Conservation (phyloP, 345 rosid genomes). For the Dimocarpus longan region DNA sequence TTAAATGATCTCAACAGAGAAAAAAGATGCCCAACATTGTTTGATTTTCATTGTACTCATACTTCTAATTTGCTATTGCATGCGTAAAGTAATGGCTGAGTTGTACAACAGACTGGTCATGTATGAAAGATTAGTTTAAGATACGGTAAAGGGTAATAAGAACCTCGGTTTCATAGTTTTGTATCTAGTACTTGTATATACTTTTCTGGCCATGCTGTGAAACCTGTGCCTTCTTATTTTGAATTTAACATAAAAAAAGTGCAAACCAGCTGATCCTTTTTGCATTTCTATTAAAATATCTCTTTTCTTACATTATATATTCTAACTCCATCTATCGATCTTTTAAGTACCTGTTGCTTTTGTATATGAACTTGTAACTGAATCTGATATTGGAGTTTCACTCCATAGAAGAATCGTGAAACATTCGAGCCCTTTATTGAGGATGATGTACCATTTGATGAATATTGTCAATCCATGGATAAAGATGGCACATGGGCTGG, state of each 20-base stretch:
- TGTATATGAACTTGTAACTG: conserved; percentile 11
- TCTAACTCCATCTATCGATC: not conserved
- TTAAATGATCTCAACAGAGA: not conserved
- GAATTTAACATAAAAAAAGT: not conserved
- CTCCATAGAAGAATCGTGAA: conserved; percentile 67
- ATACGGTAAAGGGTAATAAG: not conserved
- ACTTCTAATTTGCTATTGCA: not conserved
- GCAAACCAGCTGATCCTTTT: not conserved
- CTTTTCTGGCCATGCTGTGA: not conserved
- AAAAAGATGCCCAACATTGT: not conserved
- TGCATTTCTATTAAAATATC: not conserved
- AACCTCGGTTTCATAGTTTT: not conserved
- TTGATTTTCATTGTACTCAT: not conserved
- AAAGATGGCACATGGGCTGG: conserved; percentile 97
- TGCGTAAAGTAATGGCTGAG: not conserved
- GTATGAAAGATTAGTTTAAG: not conserved
- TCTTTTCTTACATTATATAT: conserved; percentile 11
- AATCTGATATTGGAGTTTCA: conserved; percentile 26
- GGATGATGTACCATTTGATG: conserved; percentile 88
- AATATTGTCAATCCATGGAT: conserved; percentile 80
- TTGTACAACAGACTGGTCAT: not conserved
- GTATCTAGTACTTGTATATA: not conserved
- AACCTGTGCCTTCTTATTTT: not conserved
- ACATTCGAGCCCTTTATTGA: conserved; percentile 89
- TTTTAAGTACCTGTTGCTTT: not conserved